Evolutionary conservation across 441 rosid species (phyloP).

Genomic region (Hura crepitans): DNA sequence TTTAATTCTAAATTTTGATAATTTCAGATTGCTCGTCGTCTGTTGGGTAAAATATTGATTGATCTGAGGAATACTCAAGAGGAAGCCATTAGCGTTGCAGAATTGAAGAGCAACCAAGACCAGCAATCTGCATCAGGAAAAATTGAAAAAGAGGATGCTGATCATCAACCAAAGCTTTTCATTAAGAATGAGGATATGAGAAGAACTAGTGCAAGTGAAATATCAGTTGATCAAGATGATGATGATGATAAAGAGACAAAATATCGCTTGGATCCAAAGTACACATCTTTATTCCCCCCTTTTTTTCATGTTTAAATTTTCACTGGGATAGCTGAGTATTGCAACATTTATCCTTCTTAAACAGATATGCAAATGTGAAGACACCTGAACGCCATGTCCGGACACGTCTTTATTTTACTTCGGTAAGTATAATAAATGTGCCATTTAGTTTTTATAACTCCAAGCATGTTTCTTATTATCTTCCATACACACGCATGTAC

Average conservation of each 20-base stretch:
- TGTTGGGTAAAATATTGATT: slow-evolving; percentile 94
- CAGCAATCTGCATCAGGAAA: slow-evolving; percentile 38
- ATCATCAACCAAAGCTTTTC: slow-evolving; percentile 49
- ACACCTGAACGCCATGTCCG: slow-evolving; percentile 99
- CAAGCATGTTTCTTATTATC: slow-evolving; percentile 3
- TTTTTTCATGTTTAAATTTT: slow-evolving; percentile 8
- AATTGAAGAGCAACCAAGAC: slow-evolving; percentile 74
- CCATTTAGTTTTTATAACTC: background rate
- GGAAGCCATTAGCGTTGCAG: slow-evolving; percentile 92
- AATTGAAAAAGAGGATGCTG: slow-evolving; percentile 49
- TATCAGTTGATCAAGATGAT: slow-evolving; percentile 70
- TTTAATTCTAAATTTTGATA: slow-evolving; percentile 12
- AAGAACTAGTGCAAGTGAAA: slow-evolving; percentile 68
- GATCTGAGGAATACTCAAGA: slow-evolving; percentile 95
- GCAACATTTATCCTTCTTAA: slow-evolving; percentile 17
- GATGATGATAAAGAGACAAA: slow-evolving; percentile 96
- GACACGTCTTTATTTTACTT: slow-evolving; percentile 97
- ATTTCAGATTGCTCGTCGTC: slow-evolving; percentile 84
- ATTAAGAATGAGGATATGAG: slow-evolving; percentile 57
- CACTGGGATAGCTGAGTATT: slow-evolving; percentile 12
- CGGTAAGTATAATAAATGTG: slow-evolving; percentile 52
- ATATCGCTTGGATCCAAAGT: slow-evolving; percentile 99
- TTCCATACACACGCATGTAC: background rate
- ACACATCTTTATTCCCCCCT: slow-evolving; percentile 15
- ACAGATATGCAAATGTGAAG: slow-evolving; percentile 94